Conservation (phyloP, 2,329 filamentous ascomycete genomes). For the Colletotrichum eremochloae region DNA sequence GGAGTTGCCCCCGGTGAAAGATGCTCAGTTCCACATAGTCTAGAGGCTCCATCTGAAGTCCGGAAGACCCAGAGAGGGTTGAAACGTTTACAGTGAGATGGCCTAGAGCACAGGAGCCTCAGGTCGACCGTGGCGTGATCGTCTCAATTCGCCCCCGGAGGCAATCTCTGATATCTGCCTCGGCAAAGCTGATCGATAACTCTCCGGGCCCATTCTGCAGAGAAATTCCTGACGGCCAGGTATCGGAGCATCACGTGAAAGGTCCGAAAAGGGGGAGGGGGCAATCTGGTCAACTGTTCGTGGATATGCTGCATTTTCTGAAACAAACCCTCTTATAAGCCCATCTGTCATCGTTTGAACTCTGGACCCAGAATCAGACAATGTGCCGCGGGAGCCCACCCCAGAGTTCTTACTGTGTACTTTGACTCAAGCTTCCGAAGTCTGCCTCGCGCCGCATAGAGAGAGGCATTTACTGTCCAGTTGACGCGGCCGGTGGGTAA, state of each 20-base stretch:
- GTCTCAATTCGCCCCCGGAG: conserved; percentile 20
- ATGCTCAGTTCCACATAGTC: neutral
- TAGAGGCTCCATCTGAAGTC: conserved; percentile 22
- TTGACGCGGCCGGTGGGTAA: neutral
- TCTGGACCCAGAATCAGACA: conserved; percentile 28
- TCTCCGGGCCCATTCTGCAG: neutral
- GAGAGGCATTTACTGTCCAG: conserved; percentile 26
- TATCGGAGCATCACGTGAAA: conserved; percentile 2
- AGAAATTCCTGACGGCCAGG: neutral
- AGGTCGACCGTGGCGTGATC: conserved; percentile 30
- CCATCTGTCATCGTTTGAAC: conserved; percentile 39
- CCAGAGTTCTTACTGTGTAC: conserved; percentile 23
- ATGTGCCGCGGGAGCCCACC: neutral
- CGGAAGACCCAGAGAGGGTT: neutral
- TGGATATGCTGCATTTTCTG: conserved; percentile 34
- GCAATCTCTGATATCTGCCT: conserved; percentile 13
- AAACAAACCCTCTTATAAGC: conserved; percentile 35
- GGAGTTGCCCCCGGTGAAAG: neutral
- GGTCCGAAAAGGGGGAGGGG: neutral
- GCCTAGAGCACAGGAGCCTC: neutral
- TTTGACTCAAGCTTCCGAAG: conserved; percentile 8
- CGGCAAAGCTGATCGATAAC: neutral
- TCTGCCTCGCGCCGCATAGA: neutral
- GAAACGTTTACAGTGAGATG: neutral
- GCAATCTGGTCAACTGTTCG: conserved; percentile 5